phyloP scores from a whole-genome alignment of 768 basidiomycete genomes.

The Tephrocybe sp. region DNA sequence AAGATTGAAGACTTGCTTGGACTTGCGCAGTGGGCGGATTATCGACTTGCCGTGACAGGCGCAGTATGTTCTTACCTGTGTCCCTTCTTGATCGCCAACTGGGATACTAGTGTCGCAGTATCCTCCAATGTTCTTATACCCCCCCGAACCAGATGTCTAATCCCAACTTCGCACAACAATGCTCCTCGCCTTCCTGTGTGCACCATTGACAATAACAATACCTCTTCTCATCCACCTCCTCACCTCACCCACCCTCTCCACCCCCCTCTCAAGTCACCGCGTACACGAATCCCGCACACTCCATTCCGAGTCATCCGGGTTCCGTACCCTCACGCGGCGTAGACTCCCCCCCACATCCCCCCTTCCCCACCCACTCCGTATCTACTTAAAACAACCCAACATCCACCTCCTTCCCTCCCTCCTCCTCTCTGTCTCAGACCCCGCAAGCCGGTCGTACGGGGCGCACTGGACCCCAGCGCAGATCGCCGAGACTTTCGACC shows the following conservation, averaged over 20 bases:
- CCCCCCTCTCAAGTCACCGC: neutral
- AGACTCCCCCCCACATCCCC: neutral
- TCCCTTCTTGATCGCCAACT: too few relatives aligned
- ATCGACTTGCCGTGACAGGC: too few relatives aligned
- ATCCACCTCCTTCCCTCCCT: conserved; percentile 26
- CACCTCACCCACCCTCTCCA: conserved; percentile 14
- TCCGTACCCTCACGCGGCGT: too few relatives aligned
- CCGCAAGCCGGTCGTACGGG: conserved; percentile 32
- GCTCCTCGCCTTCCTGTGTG: neutral
- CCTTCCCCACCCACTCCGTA: conserved; percentile 32
- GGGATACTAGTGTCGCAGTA: too few relatives aligned
- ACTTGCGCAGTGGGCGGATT: too few relatives aligned
- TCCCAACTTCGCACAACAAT: neutral
- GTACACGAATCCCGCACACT: neutral
- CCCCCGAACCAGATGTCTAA: too few relatives aligned
- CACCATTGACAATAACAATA: too few relatives aligned
- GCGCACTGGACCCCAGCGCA: conserved; percentile 32
- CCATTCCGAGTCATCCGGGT: neutral
- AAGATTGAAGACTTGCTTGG: too few relatives aligned
- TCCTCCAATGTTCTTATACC: too few relatives aligned
- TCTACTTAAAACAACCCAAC: conserved; percentile 35
- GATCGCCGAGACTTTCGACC: conserved; percentile 31
- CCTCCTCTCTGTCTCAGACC: conserved; percentile 35
- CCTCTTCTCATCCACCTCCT: neutral
- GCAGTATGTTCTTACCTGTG: too few relatives aligned